Evolutionary conservation across 2,329 filamentous ascomycete species (phyloP), one percentile per base, ranked within the genome.

Genomic region (Chaetomiaceae sp.): DNA sequence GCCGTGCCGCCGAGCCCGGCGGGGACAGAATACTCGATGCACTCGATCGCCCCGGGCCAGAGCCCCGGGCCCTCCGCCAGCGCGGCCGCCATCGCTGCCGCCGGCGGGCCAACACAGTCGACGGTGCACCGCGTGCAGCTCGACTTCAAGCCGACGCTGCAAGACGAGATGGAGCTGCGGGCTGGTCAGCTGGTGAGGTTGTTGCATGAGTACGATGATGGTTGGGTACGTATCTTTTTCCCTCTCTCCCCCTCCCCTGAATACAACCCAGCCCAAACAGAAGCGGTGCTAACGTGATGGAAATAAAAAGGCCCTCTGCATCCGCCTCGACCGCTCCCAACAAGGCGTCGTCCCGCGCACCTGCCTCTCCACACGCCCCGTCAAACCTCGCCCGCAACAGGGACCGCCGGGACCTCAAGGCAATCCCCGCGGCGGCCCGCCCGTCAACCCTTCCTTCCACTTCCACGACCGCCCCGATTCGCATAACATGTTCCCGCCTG

Each of bases 151-250:
- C 91, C 94, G 23, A 92, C 88, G 3, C 86, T 97, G 79, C 87
- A 90, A 6, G 94, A 99, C 66, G 94, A 99, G 72, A 77, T 99
- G 65, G 88, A 84, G 58, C 79, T 99, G 40, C 81, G 77, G 58
- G 82, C 86, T 54, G 94, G 94, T 48, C 85, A 95, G 58, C 78
- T 99, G 45, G 89, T 97, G 47, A 83, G 92, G 59, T 76, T 99
- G 59, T 77, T 97, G 48, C 92, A 97, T 66, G 91, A 96, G 72
- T 99, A 97, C 65, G 94, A 99, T 67, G 94, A 99, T 72, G 94
- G 94, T 65, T 99, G 94, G 94, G 89, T 92, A 81, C 80, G 88
- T 79, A 47, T 46, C 15, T 22, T 15, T 37, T 44, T 23, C 22
- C 9, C 31, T 42, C 22, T 11, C 39, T 31, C 20, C 23, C 8